Evolutionary conservation across 805 yeast genomes (phyloP), one percentile per base, ranked within the genome.

Genomic region (Osmozyma mogii): DNA sequence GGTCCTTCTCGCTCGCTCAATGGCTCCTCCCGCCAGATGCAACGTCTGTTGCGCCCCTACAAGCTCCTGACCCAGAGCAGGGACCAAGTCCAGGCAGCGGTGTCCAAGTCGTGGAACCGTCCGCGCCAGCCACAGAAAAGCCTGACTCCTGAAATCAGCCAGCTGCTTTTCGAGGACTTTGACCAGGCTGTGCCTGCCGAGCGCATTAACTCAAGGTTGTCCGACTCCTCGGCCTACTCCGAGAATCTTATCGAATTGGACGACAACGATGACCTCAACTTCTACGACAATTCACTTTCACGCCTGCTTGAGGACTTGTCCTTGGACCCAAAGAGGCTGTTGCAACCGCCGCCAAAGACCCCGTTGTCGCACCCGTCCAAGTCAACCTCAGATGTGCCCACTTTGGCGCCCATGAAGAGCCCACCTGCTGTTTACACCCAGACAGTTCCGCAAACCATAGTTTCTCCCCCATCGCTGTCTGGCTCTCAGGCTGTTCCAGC

Each of bases 191-290:
- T 18, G 21, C 21, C 21, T 18, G 21, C 9, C 10, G 21, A 8
- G n/a, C n/a, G n/a, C n/a, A n/a, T n/a, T n/a, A n/a, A n/a, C n/a
- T n/a, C n/a, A n/a, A n/a, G n/a, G n/a, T n/a, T n/a, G n/a, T n/a
- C n/a, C n/a, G n/a, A n/a, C n/a, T n/a, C n/a, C n/a, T n/a, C n/a
- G n/a, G n/a, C n/a, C n/a, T n/a, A n/a, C n/a, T 58, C 66, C 24
- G 63, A 70, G 21, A 73, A 75, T 35, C 63, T 85, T 43, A 81
- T 87, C 37, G 95, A 85, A 48, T 75, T 85, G 43, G 94, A 72
- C 47, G 42, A 40, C 14, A 84, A 75, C 40, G 76, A 66, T 28
- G 44, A n/a, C n/a, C n/a, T n/a, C n/a, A n/a, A n/a, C n/a, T 3
- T 25, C 14, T 13, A 15, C 16, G 24, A 24, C 13, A 17, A 32